Percentiles rank a stretch among this genome's conserved stretches.
Evolutionary conservation across 352 stramenopile genomes (phyloP).

Genomic region (Hyphochytrium catenoides): DNA sequence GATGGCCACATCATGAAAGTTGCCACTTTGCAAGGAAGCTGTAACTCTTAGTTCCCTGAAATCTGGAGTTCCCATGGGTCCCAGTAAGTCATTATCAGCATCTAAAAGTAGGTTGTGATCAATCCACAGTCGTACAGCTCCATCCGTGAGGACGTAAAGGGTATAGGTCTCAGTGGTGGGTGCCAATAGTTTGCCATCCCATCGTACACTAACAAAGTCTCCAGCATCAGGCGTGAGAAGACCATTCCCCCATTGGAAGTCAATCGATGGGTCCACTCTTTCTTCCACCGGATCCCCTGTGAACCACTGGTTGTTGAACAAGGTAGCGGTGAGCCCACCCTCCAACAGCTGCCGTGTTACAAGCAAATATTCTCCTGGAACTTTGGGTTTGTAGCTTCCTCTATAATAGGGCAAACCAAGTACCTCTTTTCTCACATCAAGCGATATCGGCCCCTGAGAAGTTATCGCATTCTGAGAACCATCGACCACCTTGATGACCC

Average conservation of each 20-base stretch:
- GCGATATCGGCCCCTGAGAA: no score
- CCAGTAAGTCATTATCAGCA: no score
- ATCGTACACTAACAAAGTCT: constrained; percentile 35
- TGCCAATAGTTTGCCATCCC: constrained; percentile 27
- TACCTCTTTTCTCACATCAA: constrained; percentile 68
- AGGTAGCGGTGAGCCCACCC: constrained; percentile 63
- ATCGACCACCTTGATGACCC: no score
- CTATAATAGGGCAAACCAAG: constrained; percentile 75
- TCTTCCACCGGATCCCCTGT: no score
- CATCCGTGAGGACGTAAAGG: constrained; percentile 53
- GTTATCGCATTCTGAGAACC: no score
- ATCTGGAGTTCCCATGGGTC: no score
- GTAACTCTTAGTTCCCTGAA: no score
- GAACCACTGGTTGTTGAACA: constrained; percentile 92
- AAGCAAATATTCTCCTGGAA: constrained; percentile 49
- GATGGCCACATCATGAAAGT: no score
- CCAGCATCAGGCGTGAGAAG: no score
- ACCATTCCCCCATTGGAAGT: no score
- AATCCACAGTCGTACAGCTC: constrained; percentile 39
- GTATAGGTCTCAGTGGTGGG: constrained; percentile 27
- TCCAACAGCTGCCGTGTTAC: constrained; percentile 67
- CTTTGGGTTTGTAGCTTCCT: constrained; percentile 50
- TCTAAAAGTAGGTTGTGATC: constrained; percentile 37
- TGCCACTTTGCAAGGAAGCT: no score
- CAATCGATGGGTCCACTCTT: no score